Conservation (phyloP, 805 yeast genomes). For the Candida nemodendra region DNA sequence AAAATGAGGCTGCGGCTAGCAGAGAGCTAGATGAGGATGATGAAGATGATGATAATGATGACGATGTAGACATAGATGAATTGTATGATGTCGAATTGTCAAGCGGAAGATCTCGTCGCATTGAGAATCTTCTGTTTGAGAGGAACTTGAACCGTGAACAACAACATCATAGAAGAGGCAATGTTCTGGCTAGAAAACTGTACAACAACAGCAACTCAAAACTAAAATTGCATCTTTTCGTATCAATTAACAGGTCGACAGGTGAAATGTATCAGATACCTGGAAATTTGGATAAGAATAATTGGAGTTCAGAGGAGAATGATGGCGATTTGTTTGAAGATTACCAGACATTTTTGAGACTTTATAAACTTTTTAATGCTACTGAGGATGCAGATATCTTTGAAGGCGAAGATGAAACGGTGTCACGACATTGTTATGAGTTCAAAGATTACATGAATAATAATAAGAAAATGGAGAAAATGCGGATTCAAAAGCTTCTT, state of each 20-base stretch:
- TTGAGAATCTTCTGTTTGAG: slow-evolving; percentile 29
- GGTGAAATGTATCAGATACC: slow-evolving; percentile 34
- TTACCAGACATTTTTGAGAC: slow-evolving; percentile 23
- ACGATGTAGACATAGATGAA: slow-evolving; percentile 21
- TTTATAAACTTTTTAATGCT: slow-evolving; percentile 23
- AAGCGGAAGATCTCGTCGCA: slow-evolving; percentile 31
- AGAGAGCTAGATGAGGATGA: slow-evolving; percentile 18
- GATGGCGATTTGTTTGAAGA: slow-evolving; percentile 33
- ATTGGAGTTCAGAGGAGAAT: slow-evolving; percentile 35
- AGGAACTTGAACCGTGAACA: slow-evolving; percentile 26
- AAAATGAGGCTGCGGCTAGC: slow-evolving; percentile 8
- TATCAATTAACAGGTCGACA: slow-evolving; percentile 31
- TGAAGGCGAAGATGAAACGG: slow-evolving; percentile 1
- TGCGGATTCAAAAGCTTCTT: slow-evolving; percentile 25
- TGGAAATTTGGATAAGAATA: slow-evolving; percentile 33
- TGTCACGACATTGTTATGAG: slow-evolving; percentile 5
- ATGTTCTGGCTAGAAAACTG: slow-evolving; percentile 26
- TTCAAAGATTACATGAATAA: slow-evolving; percentile 13
- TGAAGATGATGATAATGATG: slow-evolving; percentile 23
- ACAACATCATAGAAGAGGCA: slow-evolving; percentile 25
- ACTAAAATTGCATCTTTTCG: slow-evolving; percentile 26
- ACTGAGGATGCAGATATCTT: background rate
- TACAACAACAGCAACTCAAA: slow-evolving; percentile 25
- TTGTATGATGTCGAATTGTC: slow-evolving; percentile 26
- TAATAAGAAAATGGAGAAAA: slow-evolving; percentile 12